Conservation (phyloP, 2,329 filamentous ascomycete species). For the Grosmannia clavigera region DNA sequence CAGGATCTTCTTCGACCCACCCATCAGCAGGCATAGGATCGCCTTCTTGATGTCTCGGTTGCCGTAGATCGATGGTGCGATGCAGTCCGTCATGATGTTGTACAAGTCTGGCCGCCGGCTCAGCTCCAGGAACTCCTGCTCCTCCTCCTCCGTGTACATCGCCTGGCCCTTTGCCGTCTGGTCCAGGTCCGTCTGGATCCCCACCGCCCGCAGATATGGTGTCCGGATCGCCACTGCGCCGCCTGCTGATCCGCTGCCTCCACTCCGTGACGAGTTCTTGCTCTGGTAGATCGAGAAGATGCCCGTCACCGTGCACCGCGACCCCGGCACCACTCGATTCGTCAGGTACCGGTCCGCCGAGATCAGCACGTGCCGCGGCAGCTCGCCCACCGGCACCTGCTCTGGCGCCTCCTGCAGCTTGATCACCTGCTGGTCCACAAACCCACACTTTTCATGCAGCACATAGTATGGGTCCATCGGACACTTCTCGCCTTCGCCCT, state of each 20-base stretch:
- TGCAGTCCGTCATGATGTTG: conserved; percentile 76
- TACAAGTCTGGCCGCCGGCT: conserved; percentile 89
- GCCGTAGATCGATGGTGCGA: conserved; percentile 94
- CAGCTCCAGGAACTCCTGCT: conserved; percentile 89
- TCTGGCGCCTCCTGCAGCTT: conserved; percentile 97
- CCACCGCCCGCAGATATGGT: conserved; percentile 84
- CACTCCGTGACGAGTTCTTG: conserved; percentile 57
- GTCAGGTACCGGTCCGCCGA: conserved; percentile 94
- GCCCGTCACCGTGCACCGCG: conserved; percentile 87
- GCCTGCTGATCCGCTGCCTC: conserved; percentile 47
- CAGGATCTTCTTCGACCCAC: conserved; percentile 93
- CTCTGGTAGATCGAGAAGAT: conserved; percentile 97
- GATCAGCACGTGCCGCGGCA: conserved; percentile 87
- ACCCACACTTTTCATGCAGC: conserved; percentile 82
- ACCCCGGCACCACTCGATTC: conserved; percentile 90
- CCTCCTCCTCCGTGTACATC: conserved; percentile 85
- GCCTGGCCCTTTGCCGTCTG: conserved; percentile 76
- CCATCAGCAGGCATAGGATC: conserved; percentile 84
- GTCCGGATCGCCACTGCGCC: conserved; percentile 90
- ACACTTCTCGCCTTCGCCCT: conserved; percentile 67
- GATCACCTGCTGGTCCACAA: conserved; percentile 95
- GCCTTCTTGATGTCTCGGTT: conserved; percentile 95
- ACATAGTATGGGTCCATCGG: conserved; percentile 94
- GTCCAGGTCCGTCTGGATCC: conserved; percentile 82
- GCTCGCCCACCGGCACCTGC: conserved; percentile 90